Base-by-base conservation (phyloP, 2,329 filamentous ascomycete genomes). In the Chalaropsis ovoidea region DNA sequence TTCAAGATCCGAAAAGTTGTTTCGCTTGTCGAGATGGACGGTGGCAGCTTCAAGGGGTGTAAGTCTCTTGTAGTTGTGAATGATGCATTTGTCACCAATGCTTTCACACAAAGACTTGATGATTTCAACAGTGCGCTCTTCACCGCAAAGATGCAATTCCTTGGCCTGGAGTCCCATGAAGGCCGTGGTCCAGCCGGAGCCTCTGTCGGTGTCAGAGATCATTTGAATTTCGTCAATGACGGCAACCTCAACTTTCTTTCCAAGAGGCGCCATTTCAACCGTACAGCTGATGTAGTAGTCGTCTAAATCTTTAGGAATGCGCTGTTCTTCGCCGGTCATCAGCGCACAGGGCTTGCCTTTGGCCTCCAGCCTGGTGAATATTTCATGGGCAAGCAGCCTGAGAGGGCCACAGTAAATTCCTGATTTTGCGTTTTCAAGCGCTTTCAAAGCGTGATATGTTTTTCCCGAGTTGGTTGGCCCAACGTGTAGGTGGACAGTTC, bases 161-260 rank as follows among this genome's bases (percentile, higher is more conserved):
- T 86, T 87, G 3, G 90, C 94, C 75, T 88, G 86, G 0, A 96
- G 81, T 43, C 94, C 94, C 4, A 99, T 79, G 15, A 97, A 79
- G 1, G 94, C 94, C 71, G 91, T 85, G 1, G 92, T 96, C 94
- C 94, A 99, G 1, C 91, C 92, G 86, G 88, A 95, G 1, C 95
- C 94, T 70, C 94, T 86, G 0, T 90, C 84, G 0, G 74, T 68
- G 71, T 91, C 86, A 17, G 84, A 86, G 70, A 99, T 90, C 94
- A 99, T 97, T 75, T 99, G 94, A 66, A 99, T 97, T 77, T 99
- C 94, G 72, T 99, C 94, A 69, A 99, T 93, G 70, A 99, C 93
- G 1, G 90, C 93, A 43, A 99, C 92, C 52, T 97, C 93, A 39
- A 89, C 84, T 1, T 74, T 73, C 3, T 75, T 69, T 70, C 77